Base-by-base conservation (phyloP, 2,329 filamentous ascomycete species). In the Diplodia corticola region DNA sequence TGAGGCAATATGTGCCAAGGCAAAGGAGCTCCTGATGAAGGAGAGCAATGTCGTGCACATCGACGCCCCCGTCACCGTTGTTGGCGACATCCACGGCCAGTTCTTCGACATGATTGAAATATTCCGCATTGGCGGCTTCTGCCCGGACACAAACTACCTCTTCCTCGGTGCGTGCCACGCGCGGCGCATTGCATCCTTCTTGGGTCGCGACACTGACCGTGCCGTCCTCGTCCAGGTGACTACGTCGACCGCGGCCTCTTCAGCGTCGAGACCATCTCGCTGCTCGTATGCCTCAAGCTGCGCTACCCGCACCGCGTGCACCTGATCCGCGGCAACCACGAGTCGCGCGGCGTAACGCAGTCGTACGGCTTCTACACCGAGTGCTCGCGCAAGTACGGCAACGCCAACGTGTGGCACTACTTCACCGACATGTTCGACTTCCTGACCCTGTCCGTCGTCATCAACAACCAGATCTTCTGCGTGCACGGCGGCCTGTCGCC, bases 361-460 rank as follows among this genome's bases (percentile, higher is more conserved):
- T 98, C 94, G 30, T 99, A 99, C 80, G 95, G 95, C 66, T 99
- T 99, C 82, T 99, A 99, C 78, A 98, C 95, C 24, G 95, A 99
- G 77, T 99, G 95, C 80, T 93, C 91, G 22, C 90, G 95, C 71
- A 99, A 99, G 80, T 99, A 99, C 80, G 95, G 95, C 77, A 98
- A 97, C 76, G 93, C 95, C 69, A 97, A 95, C 73, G 95, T 99
- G 24, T 99, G 95, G 95, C 95, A 99, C 80, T 95, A 98, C 79
- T 99, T 99, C 77, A 99, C 95, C 70, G 95, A 99, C 81, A 98
- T 99, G 93, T 99, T 99, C 80, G 95, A 99, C 81, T 99, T 96
- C 79, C 84, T 99, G 69, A 98, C 94, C 7, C 83, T 99, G 66
- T 96, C 92, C 73, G 96, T 98, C 68, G 94, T 99, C 69, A 99